A percentile compares a stretch with the other conserved stretches of the same genome.
Conservation (phyloP, 2,329 filamentous ascomycete species). For the Fusarium ramigenum region DNA sequence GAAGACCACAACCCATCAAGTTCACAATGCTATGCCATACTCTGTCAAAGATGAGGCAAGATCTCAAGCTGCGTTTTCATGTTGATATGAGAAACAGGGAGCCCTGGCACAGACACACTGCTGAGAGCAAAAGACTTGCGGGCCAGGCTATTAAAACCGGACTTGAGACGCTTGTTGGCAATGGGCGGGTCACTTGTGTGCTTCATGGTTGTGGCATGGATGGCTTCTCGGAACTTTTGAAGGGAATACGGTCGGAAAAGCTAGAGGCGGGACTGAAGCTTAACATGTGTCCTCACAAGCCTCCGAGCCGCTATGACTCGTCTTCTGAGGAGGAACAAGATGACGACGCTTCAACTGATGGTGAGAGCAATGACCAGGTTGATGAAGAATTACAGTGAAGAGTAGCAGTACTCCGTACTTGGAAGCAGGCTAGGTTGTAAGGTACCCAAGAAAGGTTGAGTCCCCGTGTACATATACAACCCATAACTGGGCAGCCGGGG, state of each 20-base stretch:
- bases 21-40: neutral
- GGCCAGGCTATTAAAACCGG: neutral
- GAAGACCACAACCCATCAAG: neutral
- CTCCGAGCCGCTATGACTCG: neutral
- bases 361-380: neutral
- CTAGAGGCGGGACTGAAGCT: neutral
- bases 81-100: neutral
- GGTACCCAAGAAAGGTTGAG: neutral
- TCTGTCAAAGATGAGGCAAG: neutral
- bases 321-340: neutral
- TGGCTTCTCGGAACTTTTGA: neutral
- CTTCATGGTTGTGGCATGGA: neutral
- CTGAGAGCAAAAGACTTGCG: neutral
- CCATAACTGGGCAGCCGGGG: neutral
- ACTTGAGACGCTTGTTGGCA: neutral
- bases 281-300: neutral
- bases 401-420: neutral
- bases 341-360: neutral
- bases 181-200: neutral
- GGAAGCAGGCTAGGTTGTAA: neutral
- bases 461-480: neutral
- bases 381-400: neutral
- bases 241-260: neutral
- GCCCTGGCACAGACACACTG: neutral
- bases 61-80: neutral